A percentile compares a stretch with the other conserved stretches of the same genome.
phyloP scores from a whole-genome alignment of 2,329 filamentous ascomycete genomes.

The Stemphylium beticola region DNA sequence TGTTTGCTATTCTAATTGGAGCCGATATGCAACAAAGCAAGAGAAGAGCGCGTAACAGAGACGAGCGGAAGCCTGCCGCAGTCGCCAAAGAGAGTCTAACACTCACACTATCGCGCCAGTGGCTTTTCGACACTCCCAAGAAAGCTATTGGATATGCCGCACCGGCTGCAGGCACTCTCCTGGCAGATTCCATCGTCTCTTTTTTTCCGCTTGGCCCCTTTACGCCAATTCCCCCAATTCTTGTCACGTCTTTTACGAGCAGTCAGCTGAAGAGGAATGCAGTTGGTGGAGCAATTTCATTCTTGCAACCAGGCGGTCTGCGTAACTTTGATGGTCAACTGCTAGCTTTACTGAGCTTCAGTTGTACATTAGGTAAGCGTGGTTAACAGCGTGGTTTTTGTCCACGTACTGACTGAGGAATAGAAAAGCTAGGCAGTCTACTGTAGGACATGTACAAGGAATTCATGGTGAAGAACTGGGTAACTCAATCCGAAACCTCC shows the following conservation, averaged over 20 bases:
- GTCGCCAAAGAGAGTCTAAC: not conserved
- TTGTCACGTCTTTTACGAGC: not conserved
- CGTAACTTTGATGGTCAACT: not conserved
- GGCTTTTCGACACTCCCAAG: not conserved
- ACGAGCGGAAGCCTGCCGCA: not conserved
- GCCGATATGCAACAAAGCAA: not conserved
- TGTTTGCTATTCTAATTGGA: too few relatives aligned
- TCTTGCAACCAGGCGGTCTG: not conserved
- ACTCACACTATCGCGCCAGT: not conserved
- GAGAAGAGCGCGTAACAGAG: not conserved
- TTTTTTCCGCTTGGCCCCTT: not conserved
- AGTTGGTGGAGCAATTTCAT: not conserved
- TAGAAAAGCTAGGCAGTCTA: not conserved
- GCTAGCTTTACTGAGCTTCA: slow-evolving; percentile 6
- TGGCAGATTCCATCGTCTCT: not conserved
- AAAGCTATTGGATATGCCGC: not conserved
- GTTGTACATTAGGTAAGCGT: not conserved
- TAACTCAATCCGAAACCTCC: not conserved
- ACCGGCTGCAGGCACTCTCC: not conserved
- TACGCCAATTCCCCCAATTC: not conserved
- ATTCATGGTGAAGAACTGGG: not conserved
- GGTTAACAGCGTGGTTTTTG: not conserved
- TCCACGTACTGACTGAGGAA: not conserved
- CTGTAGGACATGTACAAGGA: not conserved
- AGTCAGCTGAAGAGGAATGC: not conserved